phyloP scores from a whole-genome alignment of 495 filamentous ascomycete genomes.

The Neurospora sp. region DNA sequence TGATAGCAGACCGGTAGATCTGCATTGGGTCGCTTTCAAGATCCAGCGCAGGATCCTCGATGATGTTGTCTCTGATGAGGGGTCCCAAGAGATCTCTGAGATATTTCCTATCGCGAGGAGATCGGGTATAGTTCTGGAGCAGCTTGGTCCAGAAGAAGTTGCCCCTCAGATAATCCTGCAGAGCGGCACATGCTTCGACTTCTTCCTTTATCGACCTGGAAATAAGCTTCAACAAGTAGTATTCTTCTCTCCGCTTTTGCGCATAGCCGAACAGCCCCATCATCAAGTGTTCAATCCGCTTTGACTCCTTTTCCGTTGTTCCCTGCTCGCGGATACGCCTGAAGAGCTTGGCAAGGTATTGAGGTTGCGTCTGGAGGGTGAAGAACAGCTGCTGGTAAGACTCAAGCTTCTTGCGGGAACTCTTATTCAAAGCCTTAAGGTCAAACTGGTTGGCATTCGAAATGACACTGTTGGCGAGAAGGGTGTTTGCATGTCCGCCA shows the following conservation, averaged over 20 bases:
- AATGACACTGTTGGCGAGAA: constrained; percentile 79
- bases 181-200: constrained; percentile 57
- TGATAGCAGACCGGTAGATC: constrained; percentile 89
- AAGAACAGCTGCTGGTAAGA: constrained; percentile 98
- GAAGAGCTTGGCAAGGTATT: constrained; percentile 87
- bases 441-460: constrained; percentile 89
- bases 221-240: constrained; percentile 88
- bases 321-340: constrained; percentile 72
- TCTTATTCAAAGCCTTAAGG: constrained; percentile 94
- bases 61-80: constrained; percentile 75
- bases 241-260: constrained; percentile 93
- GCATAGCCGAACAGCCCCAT: constrained; percentile 98
- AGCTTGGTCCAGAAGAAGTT: constrained; percentile 91
- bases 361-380: constrained; percentile 90
- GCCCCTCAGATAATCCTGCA: constrained; percentile 80
- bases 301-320: constrained; percentile 83
- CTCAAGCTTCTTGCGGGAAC: constrained; percentile 85
- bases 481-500: constrained; percentile 78
- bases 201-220: constrained; percentile 76
- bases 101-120: constrained; percentile 86
- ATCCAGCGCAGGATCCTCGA: constrained; percentile 83
- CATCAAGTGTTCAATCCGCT: constrained; percentile 82
- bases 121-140: constrained; percentile 78
- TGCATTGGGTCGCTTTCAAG: constrained; percentile 96
- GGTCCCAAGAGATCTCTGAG: constrained; percentile 74